A percentile compares a stretch with the other conserved stretches of the same genome.
These are phyloP conservation scores for Avena insularis DNA, from an alignment of 176 grass and related monocot species.

Conservation along the genomic window DNA sequence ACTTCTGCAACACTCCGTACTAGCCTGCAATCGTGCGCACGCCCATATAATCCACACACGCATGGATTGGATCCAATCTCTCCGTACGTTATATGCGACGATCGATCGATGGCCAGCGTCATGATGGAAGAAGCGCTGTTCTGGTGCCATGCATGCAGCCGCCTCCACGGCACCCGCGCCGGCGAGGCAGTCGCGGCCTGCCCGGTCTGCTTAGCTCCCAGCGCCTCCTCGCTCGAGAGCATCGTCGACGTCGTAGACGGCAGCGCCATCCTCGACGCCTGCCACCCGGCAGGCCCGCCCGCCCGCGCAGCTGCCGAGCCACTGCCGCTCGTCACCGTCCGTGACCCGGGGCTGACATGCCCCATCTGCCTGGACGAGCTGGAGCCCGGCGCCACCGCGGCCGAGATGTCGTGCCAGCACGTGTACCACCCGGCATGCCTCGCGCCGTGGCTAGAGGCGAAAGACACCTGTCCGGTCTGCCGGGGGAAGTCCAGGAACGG, in stretches of 20 bases:
- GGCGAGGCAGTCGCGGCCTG: background rate
- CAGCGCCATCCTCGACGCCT: background rate
- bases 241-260: slow-evolving; percentile 22
- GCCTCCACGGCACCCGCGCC: background rate
- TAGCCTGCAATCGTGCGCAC: background rate
- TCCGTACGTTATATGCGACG: background rate
- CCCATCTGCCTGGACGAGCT: slow-evolving; percentile 42
- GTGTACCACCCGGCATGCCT: slow-evolving; percentile 40
- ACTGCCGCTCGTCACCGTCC: background rate
- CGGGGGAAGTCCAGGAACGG: background rate
- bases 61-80: no score
- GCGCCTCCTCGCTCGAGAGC: background rate
- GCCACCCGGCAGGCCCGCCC: background rate
- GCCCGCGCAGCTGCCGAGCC: background rate
- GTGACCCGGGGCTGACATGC: slow-evolving; percentile 15
- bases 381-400: background rate
- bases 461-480: slow-evolving; percentile 44
- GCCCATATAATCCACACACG: no score
- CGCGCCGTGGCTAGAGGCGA: slow-evolving; percentile 16
- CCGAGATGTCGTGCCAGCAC: slow-evolving; percentile 39
- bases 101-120: background rate
- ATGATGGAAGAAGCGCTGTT: background rate
- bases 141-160: slow-evolving; percentile 37
- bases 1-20: background rate
- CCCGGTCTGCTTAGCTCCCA: background rate